These are phyloP conservation scores for Annulohypoxylon truncatum DNA, from an alignment of 2,329 filamentous ascomycete genomes.

Conservation along the genomic window DNA sequence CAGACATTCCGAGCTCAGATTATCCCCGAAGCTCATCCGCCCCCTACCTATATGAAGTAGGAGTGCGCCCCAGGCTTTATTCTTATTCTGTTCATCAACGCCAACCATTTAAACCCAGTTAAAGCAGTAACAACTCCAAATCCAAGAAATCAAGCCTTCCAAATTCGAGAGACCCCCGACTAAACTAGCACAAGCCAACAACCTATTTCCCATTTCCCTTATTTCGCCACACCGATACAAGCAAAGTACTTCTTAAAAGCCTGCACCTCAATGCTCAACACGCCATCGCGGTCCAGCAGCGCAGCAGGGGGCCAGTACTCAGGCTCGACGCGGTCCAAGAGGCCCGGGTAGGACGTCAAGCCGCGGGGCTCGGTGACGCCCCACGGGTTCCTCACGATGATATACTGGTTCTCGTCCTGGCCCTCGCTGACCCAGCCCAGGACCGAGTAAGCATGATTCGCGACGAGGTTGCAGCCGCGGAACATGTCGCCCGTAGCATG, in stretches of 20 bases:
- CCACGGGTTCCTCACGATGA: conserved; percentile 59
- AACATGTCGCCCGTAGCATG: conserved; percentile 53
- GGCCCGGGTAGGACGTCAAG: conserved; percentile 54
- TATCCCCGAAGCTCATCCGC: neutral
- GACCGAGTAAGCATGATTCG: conserved; percentile 59
- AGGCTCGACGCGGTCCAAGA: conserved; percentile 54
- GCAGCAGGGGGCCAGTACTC: conserved; percentile 53
- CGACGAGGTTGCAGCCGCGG: conserved; percentile 57
- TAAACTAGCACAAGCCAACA: neutral
- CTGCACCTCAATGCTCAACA: conserved; percentile 53
- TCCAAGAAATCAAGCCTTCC: neutral
- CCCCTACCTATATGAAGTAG: neutral
- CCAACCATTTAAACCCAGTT: neutral
- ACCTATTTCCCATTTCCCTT: neutral
- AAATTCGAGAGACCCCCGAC: neutral
- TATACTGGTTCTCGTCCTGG: conserved; percentile 54
- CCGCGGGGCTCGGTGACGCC: conserved; percentile 57
- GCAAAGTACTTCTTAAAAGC: conserved; percentile 55
- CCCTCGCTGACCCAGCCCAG: conserved; percentile 53
- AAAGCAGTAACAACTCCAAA: neutral
- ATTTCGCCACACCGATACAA: conserved; percentile 49
- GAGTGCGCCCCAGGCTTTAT: neutral
- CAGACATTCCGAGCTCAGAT: neutral
- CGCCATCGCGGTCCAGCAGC: conserved; percentile 53
- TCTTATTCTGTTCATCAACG: neutral